Conservation (phyloP, 768 basidiomycete species). For the Leccinum subtestaceum region DNA sequence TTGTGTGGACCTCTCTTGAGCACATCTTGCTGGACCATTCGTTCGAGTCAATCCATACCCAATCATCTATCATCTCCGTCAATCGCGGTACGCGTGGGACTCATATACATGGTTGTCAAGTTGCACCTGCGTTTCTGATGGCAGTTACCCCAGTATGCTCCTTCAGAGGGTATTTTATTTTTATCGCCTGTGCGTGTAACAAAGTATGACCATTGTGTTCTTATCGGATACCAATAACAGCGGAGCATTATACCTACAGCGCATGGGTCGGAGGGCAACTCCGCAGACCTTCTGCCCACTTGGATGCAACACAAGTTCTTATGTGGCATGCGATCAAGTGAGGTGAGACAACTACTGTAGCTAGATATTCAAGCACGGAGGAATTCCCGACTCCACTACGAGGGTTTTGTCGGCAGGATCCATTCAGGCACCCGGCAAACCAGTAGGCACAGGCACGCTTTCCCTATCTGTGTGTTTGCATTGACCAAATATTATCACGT, state of each 20-base stretch:
- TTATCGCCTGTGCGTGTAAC: too few species aligned
- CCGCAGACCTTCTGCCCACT: neutral
- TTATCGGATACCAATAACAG: neutral
- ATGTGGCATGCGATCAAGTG: neutral
- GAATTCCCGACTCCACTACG: neutral
- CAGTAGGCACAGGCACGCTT: too few species aligned
- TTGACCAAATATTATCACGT: too few species aligned
- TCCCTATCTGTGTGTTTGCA: too few species aligned
- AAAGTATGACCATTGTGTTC: neutral
- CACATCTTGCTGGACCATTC: neutral
- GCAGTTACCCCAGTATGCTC: too few species aligned
- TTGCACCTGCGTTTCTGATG: neutral
- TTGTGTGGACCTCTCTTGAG: neutral
- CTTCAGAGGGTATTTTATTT: neutral
- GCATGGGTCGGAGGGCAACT: neutral
- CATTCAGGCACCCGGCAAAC: too few species aligned
- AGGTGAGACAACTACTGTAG: neutral
- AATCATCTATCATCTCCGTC: neutral
- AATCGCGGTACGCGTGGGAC: too few species aligned
- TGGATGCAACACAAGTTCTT: neutral
- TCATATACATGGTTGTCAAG: neutral
- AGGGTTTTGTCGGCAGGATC: too few species aligned
- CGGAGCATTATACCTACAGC: neutral
- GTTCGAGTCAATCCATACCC: neutral
- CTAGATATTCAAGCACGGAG: neutral